Conservation (phyloP, 352 stramenopile species). For the Aphanomyces cochlioides region DNA sequence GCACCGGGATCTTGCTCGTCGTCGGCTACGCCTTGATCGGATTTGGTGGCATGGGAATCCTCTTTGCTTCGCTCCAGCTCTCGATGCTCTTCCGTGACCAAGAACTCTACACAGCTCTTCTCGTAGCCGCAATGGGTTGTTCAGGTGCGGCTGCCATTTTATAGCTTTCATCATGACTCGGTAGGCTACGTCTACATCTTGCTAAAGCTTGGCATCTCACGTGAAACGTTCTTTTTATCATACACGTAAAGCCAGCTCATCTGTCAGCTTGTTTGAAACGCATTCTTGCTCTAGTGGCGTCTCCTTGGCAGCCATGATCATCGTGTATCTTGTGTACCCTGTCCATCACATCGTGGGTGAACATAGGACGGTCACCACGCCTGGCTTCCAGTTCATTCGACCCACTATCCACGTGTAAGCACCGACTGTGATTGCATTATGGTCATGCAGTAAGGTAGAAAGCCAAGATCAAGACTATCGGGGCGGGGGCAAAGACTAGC, state of each 20-base stretch:
- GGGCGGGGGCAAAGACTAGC: background rate
- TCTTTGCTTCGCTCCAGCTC: slow-evolving; percentile 26
- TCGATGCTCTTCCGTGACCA: slow-evolving; percentile 16
- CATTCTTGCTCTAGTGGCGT: slow-evolving; percentile 4
- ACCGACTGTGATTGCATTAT: background rate
- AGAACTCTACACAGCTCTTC: slow-evolving; percentile 18
- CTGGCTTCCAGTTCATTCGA: background rate
- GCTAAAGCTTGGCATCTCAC: slow-evolving; percentile 4
- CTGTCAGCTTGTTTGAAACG: background rate
- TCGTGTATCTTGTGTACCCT: slow-evolving; percentile 9
- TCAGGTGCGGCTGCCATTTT: background rate
- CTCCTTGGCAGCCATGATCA: background rate
- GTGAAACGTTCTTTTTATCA: slow-evolving; percentile 9
- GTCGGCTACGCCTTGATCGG: slow-evolving; percentile 22
- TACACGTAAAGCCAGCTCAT: background rate
- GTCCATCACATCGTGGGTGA: slow-evolving; percentile 11
- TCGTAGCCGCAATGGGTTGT: slow-evolving; percentile 9
- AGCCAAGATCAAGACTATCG: slow-evolving; percentile 31
- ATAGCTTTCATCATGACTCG: background rate
- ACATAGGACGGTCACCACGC: background rate
- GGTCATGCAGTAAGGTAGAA: background rate
- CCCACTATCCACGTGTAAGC: slow-evolving; percentile 10
- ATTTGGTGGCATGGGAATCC: slow-evolving; percentile 28
- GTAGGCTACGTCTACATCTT: slow-evolving; percentile 25
- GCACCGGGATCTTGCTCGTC: slow-evolving; percentile 20